phyloP scores from a whole-genome alignment of 208 protist species.

The Leishmania martiniquensis region DNA sequence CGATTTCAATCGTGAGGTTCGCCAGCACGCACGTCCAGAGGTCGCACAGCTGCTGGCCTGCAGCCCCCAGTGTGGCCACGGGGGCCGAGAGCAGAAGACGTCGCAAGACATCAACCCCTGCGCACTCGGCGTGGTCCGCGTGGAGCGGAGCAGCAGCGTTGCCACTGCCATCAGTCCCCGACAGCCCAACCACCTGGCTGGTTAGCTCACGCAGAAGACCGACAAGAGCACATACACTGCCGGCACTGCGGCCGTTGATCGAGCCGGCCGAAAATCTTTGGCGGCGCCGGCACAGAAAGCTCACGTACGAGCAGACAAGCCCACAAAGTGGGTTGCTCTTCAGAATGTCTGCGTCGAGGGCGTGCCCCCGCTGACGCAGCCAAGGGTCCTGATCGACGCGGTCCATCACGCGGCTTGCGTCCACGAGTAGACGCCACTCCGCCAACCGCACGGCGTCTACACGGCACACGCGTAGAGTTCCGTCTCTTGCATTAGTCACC shows the following conservation, averaged over 20 bases:
- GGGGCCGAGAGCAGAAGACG: background rate
- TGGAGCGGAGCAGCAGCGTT: background rate
- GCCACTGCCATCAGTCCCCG: background rate
- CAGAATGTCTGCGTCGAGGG: background rate
- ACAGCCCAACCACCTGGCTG: background rate
- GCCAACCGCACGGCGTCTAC: constrained; percentile 12
- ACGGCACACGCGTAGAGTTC: constrained; percentile 13
- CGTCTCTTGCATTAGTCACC: constrained; percentile 3
- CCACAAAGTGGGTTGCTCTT: background rate
- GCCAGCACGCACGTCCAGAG: constrained; percentile 16
- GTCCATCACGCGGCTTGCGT: background rate
- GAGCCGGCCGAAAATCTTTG: background rate
- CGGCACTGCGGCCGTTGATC: background rate
- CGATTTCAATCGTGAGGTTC: constrained; percentile 5
- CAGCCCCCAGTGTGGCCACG: background rate
- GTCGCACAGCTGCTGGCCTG: background rate
- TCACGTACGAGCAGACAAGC: constrained; percentile 6
- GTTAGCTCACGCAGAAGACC: background rate
- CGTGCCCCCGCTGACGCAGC: background rate
- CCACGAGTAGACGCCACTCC: constrained; percentile 24
- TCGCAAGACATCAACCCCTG: background rate
- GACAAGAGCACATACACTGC: background rate
- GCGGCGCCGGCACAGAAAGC: constrained; percentile 9
- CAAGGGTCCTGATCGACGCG: background rate
- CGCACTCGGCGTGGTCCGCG: background rate